Evolutionary conservation across 805 yeast species (phyloP).

Genomic region (Debaryomyces prosopidis): DNA sequence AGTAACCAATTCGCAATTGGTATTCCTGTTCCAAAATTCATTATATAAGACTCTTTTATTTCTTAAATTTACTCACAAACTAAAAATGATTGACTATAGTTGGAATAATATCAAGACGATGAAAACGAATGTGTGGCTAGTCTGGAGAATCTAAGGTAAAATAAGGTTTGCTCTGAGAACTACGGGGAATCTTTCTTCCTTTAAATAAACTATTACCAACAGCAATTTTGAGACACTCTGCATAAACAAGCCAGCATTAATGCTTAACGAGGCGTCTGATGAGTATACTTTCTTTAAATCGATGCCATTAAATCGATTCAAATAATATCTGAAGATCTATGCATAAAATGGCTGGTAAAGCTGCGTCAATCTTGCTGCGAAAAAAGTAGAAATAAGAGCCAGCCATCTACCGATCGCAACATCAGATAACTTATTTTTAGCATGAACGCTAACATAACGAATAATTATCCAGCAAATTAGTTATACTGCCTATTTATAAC

Average conservation of each 20-base stretch:
- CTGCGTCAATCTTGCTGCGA: background rate
- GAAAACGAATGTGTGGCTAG: background rate
- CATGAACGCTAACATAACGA: too few species aligned
- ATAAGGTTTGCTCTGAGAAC: background rate
- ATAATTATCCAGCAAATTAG: too few species aligned
- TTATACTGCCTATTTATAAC: too few species aligned
- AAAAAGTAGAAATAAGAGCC: background rate
- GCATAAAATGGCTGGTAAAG: background rate
- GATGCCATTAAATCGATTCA: background rate
- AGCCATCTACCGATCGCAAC: conserved; percentile 1
- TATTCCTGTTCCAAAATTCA: background rate
- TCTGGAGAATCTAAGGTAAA: background rate
- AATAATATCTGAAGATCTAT: background rate
- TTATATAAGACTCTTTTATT: background rate
- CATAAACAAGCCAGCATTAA: background rate
- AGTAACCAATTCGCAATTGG: background rate
- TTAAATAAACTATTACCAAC: background rate
- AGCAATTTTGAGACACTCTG: background rate
- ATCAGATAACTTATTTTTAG: too few species aligned
- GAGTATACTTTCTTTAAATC: background rate
- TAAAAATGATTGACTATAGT: background rate
- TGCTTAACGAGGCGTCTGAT: background rate
- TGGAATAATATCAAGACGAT: background rate
- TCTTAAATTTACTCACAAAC: background rate
- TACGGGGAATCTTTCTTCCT: too few species aligned